These are phyloP conservation scores for Mortierella sp. DNA, from an alignment of 371 early-diverging fungal species.

Conservation along the genomic window DNA sequence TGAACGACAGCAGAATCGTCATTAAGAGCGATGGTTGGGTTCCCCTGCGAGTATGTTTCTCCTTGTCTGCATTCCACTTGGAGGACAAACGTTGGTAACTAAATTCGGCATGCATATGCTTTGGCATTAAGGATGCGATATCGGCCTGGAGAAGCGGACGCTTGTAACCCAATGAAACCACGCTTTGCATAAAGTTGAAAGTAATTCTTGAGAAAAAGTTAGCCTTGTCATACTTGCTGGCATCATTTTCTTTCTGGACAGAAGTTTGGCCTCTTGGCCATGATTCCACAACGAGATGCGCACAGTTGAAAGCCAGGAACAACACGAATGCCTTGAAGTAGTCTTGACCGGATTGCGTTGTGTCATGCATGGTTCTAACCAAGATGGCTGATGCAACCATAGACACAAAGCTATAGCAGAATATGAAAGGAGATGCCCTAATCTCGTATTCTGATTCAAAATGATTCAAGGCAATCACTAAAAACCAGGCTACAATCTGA, in stretches of 20 bases:
- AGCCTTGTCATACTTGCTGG: conserved; percentile 29
- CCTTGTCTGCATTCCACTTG: conserved; percentile 11
- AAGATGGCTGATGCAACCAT: conserved; percentile 18
- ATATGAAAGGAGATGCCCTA: conserved; percentile 25
- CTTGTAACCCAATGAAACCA: conserved; percentile 24
- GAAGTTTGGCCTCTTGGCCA: conserved; percentile 23
- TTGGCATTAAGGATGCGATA: conserved; percentile 27
- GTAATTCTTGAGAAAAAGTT: conserved; percentile 30
- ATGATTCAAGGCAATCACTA: conserved; percentile 8
- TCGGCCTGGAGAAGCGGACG: conserved; percentile 19
- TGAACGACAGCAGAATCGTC: conserved; percentile 22
- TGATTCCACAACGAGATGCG: conserved; percentile 19
- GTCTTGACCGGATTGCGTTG: background rate
- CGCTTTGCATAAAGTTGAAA: conserved; percentile 23
- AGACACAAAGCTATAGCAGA: conserved; percentile 19
- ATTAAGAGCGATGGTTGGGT: conserved; percentile 20
- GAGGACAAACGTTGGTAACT: conserved; percentile 15
- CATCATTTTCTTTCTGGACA: conserved; percentile 14
- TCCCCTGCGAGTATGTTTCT: background rate
- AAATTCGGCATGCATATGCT: conserved; percentile 8
- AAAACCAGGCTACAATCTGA: conserved; percentile 22
- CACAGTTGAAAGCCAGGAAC: conserved; percentile 24
- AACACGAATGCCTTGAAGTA: conserved; percentile 15
- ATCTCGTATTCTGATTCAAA: conserved; percentile 25
- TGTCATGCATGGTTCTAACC: conserved; percentile 22